These are phyloP conservation scores for Pseudogymnoascus sp. DNA, from an alignment of 2,329 filamentous ascomycete genomes.

Conservation along the genomic window DNA sequence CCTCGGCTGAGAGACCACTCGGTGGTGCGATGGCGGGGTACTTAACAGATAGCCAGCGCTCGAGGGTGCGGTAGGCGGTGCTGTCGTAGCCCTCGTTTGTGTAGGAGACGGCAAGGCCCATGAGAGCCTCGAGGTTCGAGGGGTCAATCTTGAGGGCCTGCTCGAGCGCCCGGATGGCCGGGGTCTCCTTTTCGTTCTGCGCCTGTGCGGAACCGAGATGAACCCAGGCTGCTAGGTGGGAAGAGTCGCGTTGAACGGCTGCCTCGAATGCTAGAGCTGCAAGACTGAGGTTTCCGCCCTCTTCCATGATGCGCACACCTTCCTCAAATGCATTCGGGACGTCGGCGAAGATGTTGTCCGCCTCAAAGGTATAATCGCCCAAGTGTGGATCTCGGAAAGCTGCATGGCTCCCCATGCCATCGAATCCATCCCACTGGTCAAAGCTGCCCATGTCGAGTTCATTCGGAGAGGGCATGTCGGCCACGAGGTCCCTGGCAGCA, in stretches of 20 bases:
- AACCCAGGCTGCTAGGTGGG: conserved; percentile 89
- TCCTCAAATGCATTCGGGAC: conserved; percentile 83
- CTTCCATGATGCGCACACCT: conserved; percentile 84
- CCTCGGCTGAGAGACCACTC: conserved; percentile 62
- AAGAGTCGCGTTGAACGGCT: conserved; percentile 80
- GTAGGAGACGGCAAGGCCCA: conserved; percentile 93
- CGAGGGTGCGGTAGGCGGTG: conserved; percentile 89
- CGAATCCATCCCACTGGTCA: conserved; percentile 73
- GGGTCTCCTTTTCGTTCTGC: conserved; percentile 97
- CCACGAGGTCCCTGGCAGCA: conserved; percentile 61
- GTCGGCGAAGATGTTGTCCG: conserved; percentile 82
- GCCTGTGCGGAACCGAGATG: conserved; percentile 87
- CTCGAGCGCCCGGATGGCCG: conserved; percentile 88
- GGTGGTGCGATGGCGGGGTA: conserved; percentile 77
- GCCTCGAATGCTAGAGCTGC: conserved; percentile 94
- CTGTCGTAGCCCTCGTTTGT: conserved; percentile 98
- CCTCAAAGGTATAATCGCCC: conserved; percentile 90
- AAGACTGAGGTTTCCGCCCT: conserved; percentile 88
- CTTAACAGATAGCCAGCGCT: conserved; percentile 93
- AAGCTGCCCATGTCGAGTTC: conserved; percentile 60
- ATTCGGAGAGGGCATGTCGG: conserved; percentile 39
- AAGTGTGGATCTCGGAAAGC: conserved; percentile 67
- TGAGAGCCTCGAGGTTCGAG: conserved; percentile 78
- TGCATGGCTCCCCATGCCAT: conserved; percentile 59
- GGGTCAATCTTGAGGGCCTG: conserved; percentile 84